phyloP scores from a whole-genome alignment of 2,329 filamentous ascomycete genomes.

The Tricladium varicosporioides region DNA sequence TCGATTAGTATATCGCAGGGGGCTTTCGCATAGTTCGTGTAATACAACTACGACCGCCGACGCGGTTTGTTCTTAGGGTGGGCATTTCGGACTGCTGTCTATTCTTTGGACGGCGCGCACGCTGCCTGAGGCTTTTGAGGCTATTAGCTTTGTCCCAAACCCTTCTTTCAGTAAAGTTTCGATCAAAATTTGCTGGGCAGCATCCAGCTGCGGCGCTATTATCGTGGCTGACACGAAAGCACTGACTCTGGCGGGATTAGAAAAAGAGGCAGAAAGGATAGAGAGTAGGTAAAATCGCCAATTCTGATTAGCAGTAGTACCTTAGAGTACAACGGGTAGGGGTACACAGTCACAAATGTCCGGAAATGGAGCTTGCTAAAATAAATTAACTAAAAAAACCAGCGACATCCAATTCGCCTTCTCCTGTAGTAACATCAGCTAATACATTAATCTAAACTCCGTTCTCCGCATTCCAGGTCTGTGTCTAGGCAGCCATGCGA shows the following conservation, averaged over 20 bases:
- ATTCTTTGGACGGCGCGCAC: slow-evolving; percentile 10
- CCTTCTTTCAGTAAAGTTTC: slow-evolving; percentile 17
- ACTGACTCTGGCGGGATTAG: slow-evolving; percentile 6
- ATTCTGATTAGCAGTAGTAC: neutral
- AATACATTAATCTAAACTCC: too few species aligned
- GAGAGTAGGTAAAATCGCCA: neutral
- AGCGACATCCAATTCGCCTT: neutral
- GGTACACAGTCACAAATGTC: slow-evolving; percentile 10
- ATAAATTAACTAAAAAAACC: slow-evolving; percentile 11
- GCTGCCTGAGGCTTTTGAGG: slow-evolving; percentile 15
- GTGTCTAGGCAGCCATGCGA: too few species aligned
- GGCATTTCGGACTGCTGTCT: slow-evolving; percentile 3
- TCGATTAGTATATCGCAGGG: slow-evolving; percentile 29
- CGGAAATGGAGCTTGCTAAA: slow-evolving; percentile 6
- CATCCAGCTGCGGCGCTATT: slow-evolving; percentile 16
- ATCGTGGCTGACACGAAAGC: slow-evolving; percentile 9
- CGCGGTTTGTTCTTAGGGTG: slow-evolving; percentile 8
- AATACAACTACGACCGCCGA: slow-evolving; percentile 14
- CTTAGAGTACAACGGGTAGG: neutral
- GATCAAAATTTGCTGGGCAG: slow-evolving; percentile 20
- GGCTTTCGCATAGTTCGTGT: slow-evolving; percentile 28
- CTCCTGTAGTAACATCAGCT: too few species aligned
- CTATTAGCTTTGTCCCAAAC: slow-evolving; percentile 24
- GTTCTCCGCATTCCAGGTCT: too few species aligned
- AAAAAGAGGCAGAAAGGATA: slow-evolving; percentile 8